Evolutionary conservation across 306 rosid species (phyloP).

Genomic region (Cucumis cinereus): DNA sequence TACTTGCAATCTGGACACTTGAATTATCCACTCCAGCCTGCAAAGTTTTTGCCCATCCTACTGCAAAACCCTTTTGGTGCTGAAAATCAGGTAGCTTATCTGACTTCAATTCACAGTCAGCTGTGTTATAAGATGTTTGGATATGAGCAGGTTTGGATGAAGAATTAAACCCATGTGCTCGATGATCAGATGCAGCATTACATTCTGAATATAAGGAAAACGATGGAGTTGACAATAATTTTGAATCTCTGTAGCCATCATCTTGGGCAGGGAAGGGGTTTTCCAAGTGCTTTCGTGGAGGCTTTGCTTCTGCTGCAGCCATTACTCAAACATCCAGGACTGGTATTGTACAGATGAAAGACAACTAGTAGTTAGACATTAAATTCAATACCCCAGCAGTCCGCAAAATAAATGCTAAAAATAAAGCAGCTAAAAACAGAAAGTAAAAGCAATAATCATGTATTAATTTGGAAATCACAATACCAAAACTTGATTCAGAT

Average conservation of each 20-base stretch:
- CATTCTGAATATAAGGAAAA: slow-evolving; percentile 28
- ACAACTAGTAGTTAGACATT: not conserved
- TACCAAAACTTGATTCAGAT: not conserved
- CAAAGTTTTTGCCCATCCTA: slow-evolving; percentile 19
- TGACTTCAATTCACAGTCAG: slow-evolving; percentile 55
- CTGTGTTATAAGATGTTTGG: slow-evolving; percentile 17
- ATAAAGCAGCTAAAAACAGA: not conserved
- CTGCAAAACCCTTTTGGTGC: slow-evolving; percentile 25
- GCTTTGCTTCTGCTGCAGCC: slow-evolving; percentile 5
- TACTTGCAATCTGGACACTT: slow-evolving; percentile 21
- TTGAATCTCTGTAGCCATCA: slow-evolving; percentile 10
- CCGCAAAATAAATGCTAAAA: not conserved
- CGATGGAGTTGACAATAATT: slow-evolving; percentile 12
- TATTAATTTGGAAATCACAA: not conserved
- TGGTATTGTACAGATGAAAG: not conserved
- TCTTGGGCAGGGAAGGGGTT: slow-evolving; percentile 13
- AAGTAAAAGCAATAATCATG: not conserved
- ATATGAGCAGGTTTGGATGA: slow-evolving; percentile 15
- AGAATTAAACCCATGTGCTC: slow-evolving; percentile 15
- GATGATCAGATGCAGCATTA: slow-evolving; percentile 23
- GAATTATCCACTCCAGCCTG: slow-evolving; percentile 33
- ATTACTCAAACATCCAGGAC: slow-evolving; percentile 4
- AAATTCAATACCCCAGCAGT: not conserved
- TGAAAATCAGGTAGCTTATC: slow-evolving; percentile 43
- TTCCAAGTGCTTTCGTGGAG: slow-evolving; percentile 7